phyloP scores from a whole-genome alignment of 2,329 filamentous ascomycete species.

The Chrysoporthe austroafricana region DNA sequence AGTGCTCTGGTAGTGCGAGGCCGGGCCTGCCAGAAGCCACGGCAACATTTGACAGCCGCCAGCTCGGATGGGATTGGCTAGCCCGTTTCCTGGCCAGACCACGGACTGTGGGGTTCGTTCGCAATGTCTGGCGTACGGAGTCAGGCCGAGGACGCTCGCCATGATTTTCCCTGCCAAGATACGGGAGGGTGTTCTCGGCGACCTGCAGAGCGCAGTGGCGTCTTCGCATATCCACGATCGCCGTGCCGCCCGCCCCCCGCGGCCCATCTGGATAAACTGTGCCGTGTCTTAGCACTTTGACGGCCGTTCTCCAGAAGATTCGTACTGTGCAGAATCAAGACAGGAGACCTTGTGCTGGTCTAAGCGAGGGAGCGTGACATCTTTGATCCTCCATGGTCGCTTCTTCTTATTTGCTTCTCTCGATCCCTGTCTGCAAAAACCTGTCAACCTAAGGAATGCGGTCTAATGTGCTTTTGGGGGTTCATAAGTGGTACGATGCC shows the following conservation, averaged over 20 bases:
- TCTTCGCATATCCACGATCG: background rate
- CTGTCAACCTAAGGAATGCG: background rate
- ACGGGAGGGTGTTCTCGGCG: background rate
- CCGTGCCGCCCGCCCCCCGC: background rate
- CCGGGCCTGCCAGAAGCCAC: slow-evolving; percentile 19
- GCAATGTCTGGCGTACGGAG: slow-evolving; percentile 6
- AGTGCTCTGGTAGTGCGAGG: slow-evolving; percentile 1
- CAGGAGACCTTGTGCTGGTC: background rate
- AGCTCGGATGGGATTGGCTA: slow-evolving; percentile 19
- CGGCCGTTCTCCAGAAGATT: background rate
- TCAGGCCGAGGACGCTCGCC: background rate
- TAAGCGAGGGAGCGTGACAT: background rate
- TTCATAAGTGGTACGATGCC: too few species aligned
- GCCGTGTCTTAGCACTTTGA: background rate
- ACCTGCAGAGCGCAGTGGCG: slow-evolving; percentile 10
- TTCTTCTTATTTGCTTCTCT: background rate
- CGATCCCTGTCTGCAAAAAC: slow-evolving; percentile 1
- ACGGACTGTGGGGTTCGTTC: slow-evolving; percentile 20
- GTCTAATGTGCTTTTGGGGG: background rate
- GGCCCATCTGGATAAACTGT: background rate
- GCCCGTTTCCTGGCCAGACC: slow-evolving; percentile 18
- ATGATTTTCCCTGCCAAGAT: background rate
- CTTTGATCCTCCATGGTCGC: background rate
- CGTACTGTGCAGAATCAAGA: background rate
- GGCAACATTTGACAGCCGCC: slow-evolving; percentile 27